A percentile compares a stretch with the other conserved stretches of the same genome.
Conservation (phyloP, 139 green algal genomes). For the Astrephomene gubernaculifera region DNA sequence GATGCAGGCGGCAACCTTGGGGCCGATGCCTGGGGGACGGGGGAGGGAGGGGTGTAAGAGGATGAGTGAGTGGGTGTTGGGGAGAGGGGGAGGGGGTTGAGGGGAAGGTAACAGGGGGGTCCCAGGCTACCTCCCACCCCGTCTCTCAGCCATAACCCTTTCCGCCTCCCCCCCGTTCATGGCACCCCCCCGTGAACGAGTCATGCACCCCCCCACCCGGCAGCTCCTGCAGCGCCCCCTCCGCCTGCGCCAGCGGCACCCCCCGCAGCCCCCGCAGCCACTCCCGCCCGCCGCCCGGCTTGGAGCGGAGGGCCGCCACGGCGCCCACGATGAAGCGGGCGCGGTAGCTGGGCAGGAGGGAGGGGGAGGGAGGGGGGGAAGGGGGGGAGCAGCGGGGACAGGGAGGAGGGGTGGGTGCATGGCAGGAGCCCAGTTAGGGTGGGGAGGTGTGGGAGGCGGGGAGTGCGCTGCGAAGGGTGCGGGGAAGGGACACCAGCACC, state of each 20-base stretch:
- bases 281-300: constrained; percentile 67
- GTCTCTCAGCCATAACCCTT: too few relatives aligned
- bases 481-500: not conserved
- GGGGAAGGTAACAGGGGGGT: not conserved
- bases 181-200: too few relatives aligned
- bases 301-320: constrained; percentile 67
- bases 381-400: not conserved
- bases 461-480: not conserved
- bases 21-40: constrained; percentile 78
- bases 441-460: not conserved
- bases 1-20: constrained; percentile 95
- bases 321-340: constrained; percentile 88
- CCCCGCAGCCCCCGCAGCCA: constrained; percentile 85
- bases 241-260: constrained; percentile 74
- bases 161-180: too few relatives aligned
- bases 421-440: not conserved
- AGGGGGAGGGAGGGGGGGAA: not conserved
- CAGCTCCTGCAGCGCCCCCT: constrained; percentile 75
- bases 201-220: constrained; percentile 66
- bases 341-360: constrained; percentile 59
- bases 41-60: not conserved
- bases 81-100: not conserved
- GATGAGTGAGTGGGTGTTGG: not conserved
- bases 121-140: too few relatives aligned
- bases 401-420: too few relatives aligned